Conservation (phyloP, 768 basidiomycete genomes). For the Lentinula sp. region DNA sequence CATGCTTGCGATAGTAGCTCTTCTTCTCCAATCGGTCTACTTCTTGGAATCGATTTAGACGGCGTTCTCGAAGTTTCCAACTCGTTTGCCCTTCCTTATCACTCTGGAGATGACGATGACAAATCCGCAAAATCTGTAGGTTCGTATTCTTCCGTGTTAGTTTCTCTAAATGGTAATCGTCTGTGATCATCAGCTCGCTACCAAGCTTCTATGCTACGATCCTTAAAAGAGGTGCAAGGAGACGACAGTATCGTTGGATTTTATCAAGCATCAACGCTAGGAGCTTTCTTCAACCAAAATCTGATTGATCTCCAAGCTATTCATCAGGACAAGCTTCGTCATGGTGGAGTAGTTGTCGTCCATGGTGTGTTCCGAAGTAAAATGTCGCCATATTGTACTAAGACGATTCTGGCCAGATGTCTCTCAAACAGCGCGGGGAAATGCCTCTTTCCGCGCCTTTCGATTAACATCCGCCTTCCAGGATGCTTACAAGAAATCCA, state of each 20-base stretch:
- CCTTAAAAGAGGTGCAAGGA: constrained; percentile 84
- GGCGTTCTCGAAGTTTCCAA: constrained; percentile 88
- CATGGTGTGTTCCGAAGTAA: constrained; percentile 50
- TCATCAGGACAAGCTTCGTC: constrained; percentile 79
- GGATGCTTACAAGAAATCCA: constrained; percentile 74
- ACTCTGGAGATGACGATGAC: constrained; percentile 71
- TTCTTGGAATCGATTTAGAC: constrained; percentile 90
- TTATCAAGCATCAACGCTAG: constrained; percentile 85
- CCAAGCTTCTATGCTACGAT: constrained; percentile 78
- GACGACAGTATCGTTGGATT: constrained; percentile 93
- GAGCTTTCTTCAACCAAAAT: constrained; percentile 79
- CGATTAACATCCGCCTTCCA: constrained; percentile 74
- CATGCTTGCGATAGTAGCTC: constrained; percentile 77
- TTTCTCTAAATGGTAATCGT: background rate
- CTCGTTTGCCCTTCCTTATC: constrained; percentile 78
- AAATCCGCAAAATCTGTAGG: constrained; percentile 73
- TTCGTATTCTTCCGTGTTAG: constrained; percentile 27
- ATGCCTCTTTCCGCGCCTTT: constrained; percentile 87
- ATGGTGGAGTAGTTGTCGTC: constrained; percentile 80
- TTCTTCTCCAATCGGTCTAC: constrained; percentile 72
- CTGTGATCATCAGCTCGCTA: constrained; percentile 52
- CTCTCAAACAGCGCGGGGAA: constrained; percentile 73
- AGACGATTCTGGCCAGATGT: constrained; percentile 44
- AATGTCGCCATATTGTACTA: background rate
- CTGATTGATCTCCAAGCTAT: constrained; percentile 79